Percentiles rank a stretch among this genome's conserved stretches.
phyloP scores from a whole-genome alignment of 2,329 filamentous ascomycete species.

The Botryotinia globosa region DNA sequence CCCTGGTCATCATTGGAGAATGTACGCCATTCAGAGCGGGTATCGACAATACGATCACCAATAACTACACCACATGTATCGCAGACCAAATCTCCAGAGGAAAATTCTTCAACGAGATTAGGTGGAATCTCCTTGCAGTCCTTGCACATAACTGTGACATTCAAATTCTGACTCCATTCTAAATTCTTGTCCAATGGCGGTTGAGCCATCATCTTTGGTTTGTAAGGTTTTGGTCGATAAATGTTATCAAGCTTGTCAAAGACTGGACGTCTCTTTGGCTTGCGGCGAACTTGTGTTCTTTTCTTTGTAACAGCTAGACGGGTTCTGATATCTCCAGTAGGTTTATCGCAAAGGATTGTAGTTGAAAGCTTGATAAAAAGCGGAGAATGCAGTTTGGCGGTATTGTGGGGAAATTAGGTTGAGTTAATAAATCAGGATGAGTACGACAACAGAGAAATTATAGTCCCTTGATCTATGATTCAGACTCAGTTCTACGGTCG shows the following conservation, averaged over 20 bases:
- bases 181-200: slow-evolving; percentile 30
- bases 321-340: slow-evolving; percentile 35
- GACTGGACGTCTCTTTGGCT: slow-evolving; percentile 41
- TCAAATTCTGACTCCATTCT: slow-evolving; percentile 67
- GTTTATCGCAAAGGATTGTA: slow-evolving; percentile 42
- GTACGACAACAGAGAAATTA: slow-evolving; percentile 22
- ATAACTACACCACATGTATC: slow-evolving; percentile 88
- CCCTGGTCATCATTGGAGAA: slow-evolving; percentile 98
- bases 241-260: slow-evolving; percentile 46
- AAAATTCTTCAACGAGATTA: slow-evolving; percentile 89
- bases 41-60: slow-evolving; percentile 88
- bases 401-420: slow-evolving; percentile 31
- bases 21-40: slow-evolving; percentile 95
- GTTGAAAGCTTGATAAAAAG: slow-evolving; percentile 61
- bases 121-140: slow-evolving; percentile 93
- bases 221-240: slow-evolving; percentile 44
- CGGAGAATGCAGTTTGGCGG: slow-evolving; percentile 69
- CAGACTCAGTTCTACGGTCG: background rate
- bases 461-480: background rate
- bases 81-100: slow-evolving; percentile 89
- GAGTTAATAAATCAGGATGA: slow-evolving; percentile 20
- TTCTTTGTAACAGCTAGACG: slow-evolving; percentile 36
- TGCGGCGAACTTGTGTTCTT: slow-evolving; percentile 39
- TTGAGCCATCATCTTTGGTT: slow-evolving; percentile 48
- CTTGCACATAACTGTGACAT: slow-evolving; percentile 78